A percentile compares a stretch with the other conserved stretches of the same genome.
phyloP scores from a whole-genome alignment of 2,329 filamentous ascomycete species.

The Mycogone perniciosa region DNA sequence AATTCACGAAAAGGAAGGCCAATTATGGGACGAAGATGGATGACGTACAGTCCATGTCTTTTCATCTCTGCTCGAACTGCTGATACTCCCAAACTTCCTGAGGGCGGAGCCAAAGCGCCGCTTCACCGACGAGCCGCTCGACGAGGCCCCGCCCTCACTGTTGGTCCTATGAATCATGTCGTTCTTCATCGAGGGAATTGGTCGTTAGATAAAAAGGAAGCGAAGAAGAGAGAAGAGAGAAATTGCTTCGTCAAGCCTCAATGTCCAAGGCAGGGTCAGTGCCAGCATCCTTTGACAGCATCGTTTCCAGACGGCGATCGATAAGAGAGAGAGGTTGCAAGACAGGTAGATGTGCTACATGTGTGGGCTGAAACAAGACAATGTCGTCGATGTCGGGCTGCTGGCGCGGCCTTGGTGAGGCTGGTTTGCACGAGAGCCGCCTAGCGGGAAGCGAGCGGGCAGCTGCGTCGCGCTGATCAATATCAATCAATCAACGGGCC shows the following conservation, averaged over 20 bases:
- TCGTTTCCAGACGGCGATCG: conserved; percentile 4
- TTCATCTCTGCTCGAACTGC: conserved; percentile 17
- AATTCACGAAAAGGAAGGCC: no score
- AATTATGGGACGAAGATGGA: background rate
- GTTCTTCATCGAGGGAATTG: background rate
- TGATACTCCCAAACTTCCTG: conserved; percentile 17
- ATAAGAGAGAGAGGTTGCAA: background rate
- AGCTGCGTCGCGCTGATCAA: no score
- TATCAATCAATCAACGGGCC: no score
- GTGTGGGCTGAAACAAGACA: background rate
- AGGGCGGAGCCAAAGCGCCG: conserved; percentile 19
- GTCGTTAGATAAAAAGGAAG: background rate
- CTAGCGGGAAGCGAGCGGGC: no score
- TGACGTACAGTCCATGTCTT: conserved; percentile 14
- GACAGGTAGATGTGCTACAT: background rate
- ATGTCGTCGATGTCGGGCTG: no score
- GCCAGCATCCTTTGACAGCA: conserved; percentile 14
- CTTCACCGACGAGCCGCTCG: conserved; percentile 14
- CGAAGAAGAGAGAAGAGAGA: background rate
- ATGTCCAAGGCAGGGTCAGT: conserved; percentile 12
- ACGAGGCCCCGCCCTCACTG: conserved; percentile 21
- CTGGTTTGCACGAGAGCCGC: background rate
- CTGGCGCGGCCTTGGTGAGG: background rate
- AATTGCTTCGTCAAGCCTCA: conserved; percentile 12
- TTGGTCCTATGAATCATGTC: conserved; percentile 26